phyloP scores from a whole-genome alignment of 2,329 filamentous ascomycete genomes.

The Fusarium sp. region DNA sequence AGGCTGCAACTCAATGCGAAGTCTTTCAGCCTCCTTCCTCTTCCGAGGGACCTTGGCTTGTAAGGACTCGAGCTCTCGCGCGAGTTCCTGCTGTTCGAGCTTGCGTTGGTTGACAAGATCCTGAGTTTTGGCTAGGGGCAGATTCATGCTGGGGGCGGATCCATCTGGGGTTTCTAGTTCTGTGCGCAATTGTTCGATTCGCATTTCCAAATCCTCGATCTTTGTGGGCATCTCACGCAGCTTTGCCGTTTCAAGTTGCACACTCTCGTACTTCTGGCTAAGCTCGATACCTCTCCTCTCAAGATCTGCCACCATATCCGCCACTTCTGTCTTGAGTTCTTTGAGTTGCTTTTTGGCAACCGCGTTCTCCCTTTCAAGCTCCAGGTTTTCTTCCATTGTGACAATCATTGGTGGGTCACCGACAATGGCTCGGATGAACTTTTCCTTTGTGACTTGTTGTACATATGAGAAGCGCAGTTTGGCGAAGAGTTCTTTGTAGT shows the following conservation, averaged over 20 bases:
- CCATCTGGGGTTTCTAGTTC: constrained; percentile 48
- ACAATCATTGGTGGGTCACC: constrained; percentile 90
- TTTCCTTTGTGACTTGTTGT: constrained; percentile 98
- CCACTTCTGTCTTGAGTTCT: constrained; percentile 81
- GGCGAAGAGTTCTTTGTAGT: constrained; percentile 95
- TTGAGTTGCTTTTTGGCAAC: constrained; percentile 80
- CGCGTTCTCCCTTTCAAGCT: constrained; percentile 74
- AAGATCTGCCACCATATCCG: constrained; percentile 75
- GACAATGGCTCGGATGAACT: constrained; percentile 92
- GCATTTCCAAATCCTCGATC: constrained; percentile 58
- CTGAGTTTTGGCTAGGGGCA: constrained; percentile 67
- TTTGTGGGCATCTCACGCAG: constrained; percentile 62
- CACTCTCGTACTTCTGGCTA: constrained; percentile 60
- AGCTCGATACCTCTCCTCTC: constrained; percentile 71
- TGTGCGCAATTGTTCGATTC: constrained; percentile 56
- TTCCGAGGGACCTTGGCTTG: constrained; percentile 71
- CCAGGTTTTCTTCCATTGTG: constrained; percentile 81
- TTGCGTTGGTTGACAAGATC: constrained; percentile 62
- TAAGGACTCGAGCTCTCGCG: constrained; percentile 70
- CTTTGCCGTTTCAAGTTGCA: constrained; percentile 58
- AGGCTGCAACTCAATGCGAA: constrained; percentile 73
- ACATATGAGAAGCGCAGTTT: constrained; percentile 98
- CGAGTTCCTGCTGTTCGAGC: constrained; percentile 63
- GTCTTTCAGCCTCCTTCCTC: constrained; percentile 71
- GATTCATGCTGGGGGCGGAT: constrained; percentile 57